Evolutionary conservation across 352 stramenopile genomes (phyloP).

Genomic region (Globisporangium nodosum): DNA sequence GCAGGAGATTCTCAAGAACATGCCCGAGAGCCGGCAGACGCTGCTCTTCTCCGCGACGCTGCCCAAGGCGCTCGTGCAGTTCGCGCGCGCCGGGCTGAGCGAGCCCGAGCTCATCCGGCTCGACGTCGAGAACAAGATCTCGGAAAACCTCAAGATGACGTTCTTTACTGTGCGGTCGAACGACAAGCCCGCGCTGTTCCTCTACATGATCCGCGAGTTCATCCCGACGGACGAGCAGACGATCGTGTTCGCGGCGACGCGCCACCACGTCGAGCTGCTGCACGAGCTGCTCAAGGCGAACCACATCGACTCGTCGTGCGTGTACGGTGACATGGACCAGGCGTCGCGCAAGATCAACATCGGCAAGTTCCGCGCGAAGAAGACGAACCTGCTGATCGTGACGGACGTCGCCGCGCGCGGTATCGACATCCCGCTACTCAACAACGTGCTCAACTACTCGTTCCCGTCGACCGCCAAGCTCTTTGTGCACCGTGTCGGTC

Average conservation of each 20-base stretch:
- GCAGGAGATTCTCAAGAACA: slow-evolving; percentile 89
- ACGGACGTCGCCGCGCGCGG: slow-evolving; percentile 93
- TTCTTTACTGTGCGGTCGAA: slow-evolving; percentile 96
- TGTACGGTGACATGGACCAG: slow-evolving; percentile 95
- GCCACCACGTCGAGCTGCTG: slow-evolving; percentile 99
- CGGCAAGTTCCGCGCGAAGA: slow-evolving; percentile 87
- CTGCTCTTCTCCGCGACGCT: slow-evolving; percentile 96
- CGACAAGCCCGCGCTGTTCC: slow-evolving; percentile 94
- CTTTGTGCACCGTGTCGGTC: slow-evolving; percentile 95
- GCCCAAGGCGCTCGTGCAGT: slow-evolving; percentile 96
- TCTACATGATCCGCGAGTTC: slow-evolving; percentile 96
- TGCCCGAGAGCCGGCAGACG: slow-evolving; percentile 85
- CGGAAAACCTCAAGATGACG: slow-evolving; percentile 94
- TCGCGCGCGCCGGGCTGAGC: slow-evolving; percentile 96
- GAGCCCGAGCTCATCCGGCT: slow-evolving; percentile 97
- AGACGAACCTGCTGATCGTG: slow-evolving; percentile 90
- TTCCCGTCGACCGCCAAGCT: slow-evolving; percentile 93
- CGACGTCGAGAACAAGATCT: slow-evolving; percentile 98
- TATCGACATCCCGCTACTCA: slow-evolving; percentile 95
- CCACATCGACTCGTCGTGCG: slow-evolving; percentile 81
- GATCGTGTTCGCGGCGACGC: slow-evolving; percentile 98
- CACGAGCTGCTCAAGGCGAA: slow-evolving; percentile 86
- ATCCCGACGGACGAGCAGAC: slow-evolving; percentile 90
- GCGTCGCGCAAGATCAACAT: slow-evolving; percentile 88
- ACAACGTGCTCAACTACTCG: slow-evolving; percentile 96